Evolutionary conservation across 345 rosid species (phyloP), one percentile per base, ranked within the genome.

Genomic region (Lepidium aucheri): DNA sequence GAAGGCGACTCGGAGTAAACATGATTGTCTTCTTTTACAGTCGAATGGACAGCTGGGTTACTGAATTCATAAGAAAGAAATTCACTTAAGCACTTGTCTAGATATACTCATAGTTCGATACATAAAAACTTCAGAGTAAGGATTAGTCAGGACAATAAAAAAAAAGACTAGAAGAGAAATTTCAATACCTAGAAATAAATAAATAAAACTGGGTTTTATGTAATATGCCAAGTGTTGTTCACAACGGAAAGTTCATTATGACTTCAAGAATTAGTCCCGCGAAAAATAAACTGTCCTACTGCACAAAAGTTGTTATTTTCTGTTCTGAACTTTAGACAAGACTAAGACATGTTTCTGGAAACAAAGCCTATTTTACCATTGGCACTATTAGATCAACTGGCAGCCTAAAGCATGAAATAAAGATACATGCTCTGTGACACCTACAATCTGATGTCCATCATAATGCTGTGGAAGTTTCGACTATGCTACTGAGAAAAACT

Each of bases 21-120:
- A 53, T 67, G 74, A 70, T 64, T 80, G 60, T 78, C 81, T 60
- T 76, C 89, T 58, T 84, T 89, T 56, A 72, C 65, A 72, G 77
- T 67, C 14, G 62, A 78, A 63, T 54, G 18, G 32, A 56, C 61
- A 72, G 56, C 73, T 71, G 77, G 86, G 72, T 68, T 74, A 60
- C 90, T 88, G 81, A 42, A 80, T 53, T 55, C 43, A 75, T 20
- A 30, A 30, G 15, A 39, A 38, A 57, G 30, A 20, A 6, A 14
- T 39, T 12, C 56, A 59, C 17, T 43, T 52, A 59, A 42, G 28
- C 41, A 73, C 59, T 63, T 40, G 39, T 32, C 26, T 47, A 22
- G 14, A 24, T 12, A 46, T 10, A 44, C 42, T 38, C 63, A 34
- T 45, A 45, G 62, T 54, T 70, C 53, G 43, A 60, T 34, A 33